These are phyloP conservation scores for Sporothrix pallida DNA, from an alignment of 2,329 filamentous ascomycete genomes.

Conservation along the genomic window DNA sequence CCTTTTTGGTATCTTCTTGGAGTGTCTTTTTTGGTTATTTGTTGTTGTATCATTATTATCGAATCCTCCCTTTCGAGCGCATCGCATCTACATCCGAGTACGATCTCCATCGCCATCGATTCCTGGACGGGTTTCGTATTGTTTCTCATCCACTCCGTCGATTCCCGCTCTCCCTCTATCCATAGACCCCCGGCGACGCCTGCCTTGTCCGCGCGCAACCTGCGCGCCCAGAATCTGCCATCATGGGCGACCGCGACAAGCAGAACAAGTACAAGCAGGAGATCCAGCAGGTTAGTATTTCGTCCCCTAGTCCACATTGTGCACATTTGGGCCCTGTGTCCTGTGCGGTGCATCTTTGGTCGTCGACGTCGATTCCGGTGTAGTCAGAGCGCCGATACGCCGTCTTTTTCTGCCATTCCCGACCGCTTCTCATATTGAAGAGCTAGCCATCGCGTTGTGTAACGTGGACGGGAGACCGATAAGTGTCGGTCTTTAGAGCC, in stretches of 20 bases:
- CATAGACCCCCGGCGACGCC: constrained; percentile 8
- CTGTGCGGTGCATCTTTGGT: background rate
- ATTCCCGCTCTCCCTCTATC: background rate
- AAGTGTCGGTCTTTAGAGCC: background rate
- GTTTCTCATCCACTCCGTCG: background rate
- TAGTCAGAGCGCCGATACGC: too few relatives aligned
- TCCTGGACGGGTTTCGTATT: too few relatives aligned
- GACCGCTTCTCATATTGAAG: background rate
- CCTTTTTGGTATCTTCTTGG: constrained; percentile 1
- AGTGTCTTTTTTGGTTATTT: background rate
- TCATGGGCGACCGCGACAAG: constrained; percentile 74
- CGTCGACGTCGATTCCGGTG: background rate
- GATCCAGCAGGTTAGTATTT: constrained; percentile 82
- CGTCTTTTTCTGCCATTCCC: too few relatives aligned
- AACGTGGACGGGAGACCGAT: background rate
- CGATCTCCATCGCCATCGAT: background rate
- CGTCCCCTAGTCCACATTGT: background rate
- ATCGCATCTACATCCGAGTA: background rate
- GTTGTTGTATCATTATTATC: background rate
- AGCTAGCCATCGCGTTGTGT: background rate
- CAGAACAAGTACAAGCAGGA: constrained; percentile 90
- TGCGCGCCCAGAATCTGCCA: constrained; percentile 40
- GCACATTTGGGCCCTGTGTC: background rate
- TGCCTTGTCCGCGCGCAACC: background rate
- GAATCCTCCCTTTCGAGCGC: background rate